Conservation (phyloP, 2,329 filamentous ascomycete species). For the Ophidiomyces ophidiicola region DNA sequence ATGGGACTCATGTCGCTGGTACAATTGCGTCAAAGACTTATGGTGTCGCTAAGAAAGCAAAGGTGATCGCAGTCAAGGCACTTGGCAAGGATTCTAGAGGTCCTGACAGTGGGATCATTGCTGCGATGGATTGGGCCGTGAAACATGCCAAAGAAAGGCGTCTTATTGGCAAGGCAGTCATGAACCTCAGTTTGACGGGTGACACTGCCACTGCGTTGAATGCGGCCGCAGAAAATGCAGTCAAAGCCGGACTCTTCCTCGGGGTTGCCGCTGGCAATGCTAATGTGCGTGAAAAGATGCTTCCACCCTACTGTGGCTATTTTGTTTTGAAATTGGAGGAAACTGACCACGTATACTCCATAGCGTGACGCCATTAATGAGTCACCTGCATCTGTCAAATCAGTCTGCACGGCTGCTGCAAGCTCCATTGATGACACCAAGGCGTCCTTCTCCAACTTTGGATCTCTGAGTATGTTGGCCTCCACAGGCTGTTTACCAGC, state of each 20-base stretch:
- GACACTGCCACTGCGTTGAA: constrained; percentile 26
- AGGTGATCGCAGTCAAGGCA: constrained; percentile 38
- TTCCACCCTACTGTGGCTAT: neutral
- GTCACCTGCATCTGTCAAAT: constrained; percentile 28
- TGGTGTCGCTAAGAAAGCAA: constrained; percentile 30
- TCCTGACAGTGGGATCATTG: constrained; percentile 36
- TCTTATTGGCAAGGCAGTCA: constrained; percentile 21
- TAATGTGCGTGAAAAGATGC: constrained; percentile 1
- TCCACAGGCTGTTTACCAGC: neutral
- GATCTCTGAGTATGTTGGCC: constrained; percentile 23
- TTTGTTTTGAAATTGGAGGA: neutral
- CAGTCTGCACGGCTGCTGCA: constrained; percentile 33
- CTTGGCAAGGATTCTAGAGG: constrained; percentile 32
- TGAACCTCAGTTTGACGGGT: constrained; percentile 23
- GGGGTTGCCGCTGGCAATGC: constrained; percentile 33
- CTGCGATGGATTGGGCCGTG: constrained; percentile 37
- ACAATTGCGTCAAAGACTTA: constrained; percentile 26
- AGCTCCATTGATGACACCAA: constrained; percentile 24
- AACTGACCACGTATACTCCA: neutral
- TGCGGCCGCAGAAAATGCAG: constrained; percentile 27
- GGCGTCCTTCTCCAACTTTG: constrained; percentile 33
- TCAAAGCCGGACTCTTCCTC: constrained; percentile 28
- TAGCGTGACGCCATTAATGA: constrained; percentile 22
- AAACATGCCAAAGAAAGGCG: constrained; percentile 24
- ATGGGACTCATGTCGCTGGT: constrained; percentile 32